Evolutionary conservation across 169 alveolate genomes (phyloP).

Genomic region (Eimeria mitis): DNA sequence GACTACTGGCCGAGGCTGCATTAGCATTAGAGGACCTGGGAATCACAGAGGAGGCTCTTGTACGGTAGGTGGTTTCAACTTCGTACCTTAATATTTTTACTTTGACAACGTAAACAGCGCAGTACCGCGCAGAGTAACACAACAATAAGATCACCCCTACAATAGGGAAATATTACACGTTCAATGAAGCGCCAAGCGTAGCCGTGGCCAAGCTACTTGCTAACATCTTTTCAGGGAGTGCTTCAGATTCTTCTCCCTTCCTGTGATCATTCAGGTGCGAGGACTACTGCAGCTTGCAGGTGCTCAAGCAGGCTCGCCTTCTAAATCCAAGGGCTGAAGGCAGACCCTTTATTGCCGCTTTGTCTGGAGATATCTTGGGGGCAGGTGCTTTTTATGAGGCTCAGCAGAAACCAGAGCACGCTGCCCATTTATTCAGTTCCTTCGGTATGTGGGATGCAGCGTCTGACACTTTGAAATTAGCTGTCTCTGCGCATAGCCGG

Average conservation of each 20-base stretch:
- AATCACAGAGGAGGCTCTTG: constrained; percentile 53
- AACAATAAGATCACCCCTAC: background rate
- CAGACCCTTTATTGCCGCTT: constrained; percentile 36
- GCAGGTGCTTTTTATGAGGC: constrained; percentile 65
- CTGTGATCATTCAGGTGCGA: constrained; percentile 34
- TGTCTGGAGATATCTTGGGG: constrained; percentile 60
- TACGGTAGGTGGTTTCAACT: constrained; percentile 11
- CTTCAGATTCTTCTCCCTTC: background rate
- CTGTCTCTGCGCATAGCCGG: background rate
- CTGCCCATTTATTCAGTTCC: constrained; percentile 8
- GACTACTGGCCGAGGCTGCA: constrained; percentile 45
- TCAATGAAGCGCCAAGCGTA: background rate
- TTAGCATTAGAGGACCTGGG: constrained; percentile 17
- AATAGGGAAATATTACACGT: no score
- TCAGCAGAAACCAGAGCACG: constrained; percentile 17
- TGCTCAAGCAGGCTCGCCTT: constrained; percentile 66
- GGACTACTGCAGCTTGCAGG: constrained; percentile 61
- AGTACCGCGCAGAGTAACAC: background rate
- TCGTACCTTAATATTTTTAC: background rate
- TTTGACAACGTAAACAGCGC: background rate
- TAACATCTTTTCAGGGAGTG: background rate
- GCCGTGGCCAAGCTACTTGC: background rate
- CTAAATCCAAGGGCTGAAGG: constrained; percentile 42
- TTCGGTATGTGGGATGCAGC: constrained; percentile 60
- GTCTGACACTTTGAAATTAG: constrained; percentile 16